phyloP scores from a whole-genome alignment of 768 basidiomycete species.

The Leccinum truebloodii region DNA sequence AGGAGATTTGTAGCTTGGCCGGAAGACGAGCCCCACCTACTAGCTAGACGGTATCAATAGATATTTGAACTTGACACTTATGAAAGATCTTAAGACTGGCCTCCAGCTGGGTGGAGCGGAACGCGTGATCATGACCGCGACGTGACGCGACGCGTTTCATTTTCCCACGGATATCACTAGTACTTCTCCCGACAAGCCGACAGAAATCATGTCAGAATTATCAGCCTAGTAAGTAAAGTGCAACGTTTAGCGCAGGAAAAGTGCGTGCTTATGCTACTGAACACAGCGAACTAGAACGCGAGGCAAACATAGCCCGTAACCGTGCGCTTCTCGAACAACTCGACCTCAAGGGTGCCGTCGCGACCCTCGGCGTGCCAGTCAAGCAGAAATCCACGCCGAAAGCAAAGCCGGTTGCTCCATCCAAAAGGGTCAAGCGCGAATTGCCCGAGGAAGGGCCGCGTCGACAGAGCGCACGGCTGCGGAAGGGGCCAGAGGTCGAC shows the following conservation, averaged over 20 bases:
- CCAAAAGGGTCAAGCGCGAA: constrained; percentile 56
- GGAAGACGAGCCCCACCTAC: background rate
- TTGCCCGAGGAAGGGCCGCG: constrained; percentile 48
- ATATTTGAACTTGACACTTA: background rate
- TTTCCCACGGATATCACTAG: background rate
- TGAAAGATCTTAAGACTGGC: background rate
- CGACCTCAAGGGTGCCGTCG: constrained; percentile 58
- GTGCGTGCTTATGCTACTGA: background rate
- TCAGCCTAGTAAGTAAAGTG: constrained; percentile 51
- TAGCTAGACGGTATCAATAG: background rate
- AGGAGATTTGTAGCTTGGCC: background rate
- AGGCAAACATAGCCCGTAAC: constrained; percentile 82
- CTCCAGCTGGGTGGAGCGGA: background rate
- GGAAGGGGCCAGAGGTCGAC: constrained; percentile 44
- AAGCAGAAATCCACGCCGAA: constrained; percentile 41
- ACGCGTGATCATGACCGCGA: constrained; percentile 28
- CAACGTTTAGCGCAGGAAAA: background rate
- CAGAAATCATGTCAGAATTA: constrained; percentile 40
- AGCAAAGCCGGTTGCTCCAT: constrained; percentile 63
- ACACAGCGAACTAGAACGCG: constrained; percentile 65
- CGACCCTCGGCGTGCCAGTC: constrained; percentile 45
- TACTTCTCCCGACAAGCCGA: background rate
- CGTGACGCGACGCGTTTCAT: constrained; percentile 32
- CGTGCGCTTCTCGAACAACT: constrained; percentile 72
- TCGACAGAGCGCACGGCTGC: constrained; percentile 69